Percentiles rank a stretch among this genome's conserved stretches.
Conservation (phyloP, 2,329 filamentous ascomycete species). For the Achaetomium macrosporum region DNA sequence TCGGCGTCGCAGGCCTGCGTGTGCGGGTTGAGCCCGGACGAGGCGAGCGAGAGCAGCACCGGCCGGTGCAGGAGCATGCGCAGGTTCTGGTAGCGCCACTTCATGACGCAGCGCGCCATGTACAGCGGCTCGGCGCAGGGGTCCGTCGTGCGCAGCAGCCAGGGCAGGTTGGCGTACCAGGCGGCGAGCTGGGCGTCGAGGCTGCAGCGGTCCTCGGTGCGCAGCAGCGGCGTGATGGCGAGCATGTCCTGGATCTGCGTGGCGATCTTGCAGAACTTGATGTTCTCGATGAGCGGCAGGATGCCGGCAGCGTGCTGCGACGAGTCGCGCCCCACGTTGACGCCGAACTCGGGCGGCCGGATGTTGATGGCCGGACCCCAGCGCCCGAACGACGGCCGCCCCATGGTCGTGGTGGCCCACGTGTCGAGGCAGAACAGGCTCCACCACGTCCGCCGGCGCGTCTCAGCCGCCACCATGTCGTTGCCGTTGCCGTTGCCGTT, state of each 20-base stretch:
- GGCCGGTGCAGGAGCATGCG: slow-evolving; percentile 71
- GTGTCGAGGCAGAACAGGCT: slow-evolving; percentile 68
- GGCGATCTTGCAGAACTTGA: slow-evolving; percentile 73
- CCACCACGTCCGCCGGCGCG: slow-evolving; percentile 67
- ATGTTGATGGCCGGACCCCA: slow-evolving; percentile 65
- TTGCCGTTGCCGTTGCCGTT: slow-evolving; percentile 29
- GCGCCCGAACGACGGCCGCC: slow-evolving; percentile 62
- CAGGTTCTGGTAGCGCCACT: slow-evolving; percentile 75
- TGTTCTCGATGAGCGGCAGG: slow-evolving; percentile 67
- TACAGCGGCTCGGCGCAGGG: slow-evolving; percentile 65
- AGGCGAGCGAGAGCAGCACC: slow-evolving; percentile 60
- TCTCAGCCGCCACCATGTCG: slow-evolving; percentile 51
- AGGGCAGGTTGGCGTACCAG: slow-evolving; percentile 68
- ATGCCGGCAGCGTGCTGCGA: slow-evolving; percentile 55
- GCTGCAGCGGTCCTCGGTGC: slow-evolving; percentile 58
- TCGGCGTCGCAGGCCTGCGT: slow-evolving; percentile 54
- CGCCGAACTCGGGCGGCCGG: slow-evolving; percentile 50
- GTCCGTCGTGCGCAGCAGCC: slow-evolving; percentile 57
- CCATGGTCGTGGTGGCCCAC: slow-evolving; percentile 66
- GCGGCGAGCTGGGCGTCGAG: slow-evolving; percentile 63
- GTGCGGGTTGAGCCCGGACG: slow-evolving; percentile 40
- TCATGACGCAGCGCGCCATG: slow-evolving; percentile 68
- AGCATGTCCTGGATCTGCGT: slow-evolving; percentile 72
- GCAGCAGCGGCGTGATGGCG: slow-evolving; percentile 61
- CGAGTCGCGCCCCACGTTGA: slow-evolving; percentile 42